phyloP scores from a whole-genome alignment of 257 asterid species.

The Solanum microdontum region DNA sequence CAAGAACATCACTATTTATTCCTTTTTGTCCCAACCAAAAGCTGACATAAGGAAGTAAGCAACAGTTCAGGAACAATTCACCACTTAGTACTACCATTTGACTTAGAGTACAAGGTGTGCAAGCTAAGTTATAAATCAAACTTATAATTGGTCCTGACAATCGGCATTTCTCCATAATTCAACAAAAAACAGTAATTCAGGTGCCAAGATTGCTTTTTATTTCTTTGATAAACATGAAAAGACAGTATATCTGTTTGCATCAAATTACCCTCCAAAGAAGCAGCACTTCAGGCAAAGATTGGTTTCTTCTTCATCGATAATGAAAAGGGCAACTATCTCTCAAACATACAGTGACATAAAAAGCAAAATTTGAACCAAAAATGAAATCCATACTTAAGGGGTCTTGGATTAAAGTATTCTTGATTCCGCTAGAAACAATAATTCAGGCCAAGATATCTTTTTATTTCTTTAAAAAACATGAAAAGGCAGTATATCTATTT shows the following conservation, averaged over 20 bases:
- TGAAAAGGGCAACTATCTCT: neutral
- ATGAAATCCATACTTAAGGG: neutral
- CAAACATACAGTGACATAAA: neutral
- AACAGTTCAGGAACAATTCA: neutral
- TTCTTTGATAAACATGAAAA: neutral
- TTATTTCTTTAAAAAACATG: neutral
- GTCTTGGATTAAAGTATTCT: neutral
- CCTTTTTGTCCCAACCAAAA: neutral
- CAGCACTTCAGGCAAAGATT: neutral
- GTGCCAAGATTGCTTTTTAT: neutral
- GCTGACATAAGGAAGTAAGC: neutral
- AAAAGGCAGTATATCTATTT: neutral
- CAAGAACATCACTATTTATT: neutral
- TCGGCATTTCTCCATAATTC: neutral
- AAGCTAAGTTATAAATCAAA: neutral
- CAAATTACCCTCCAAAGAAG: neutral
- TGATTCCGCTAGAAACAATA: neutral
- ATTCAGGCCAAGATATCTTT: neutral
- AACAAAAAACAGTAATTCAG: neutral
- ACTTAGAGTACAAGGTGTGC: neutral
- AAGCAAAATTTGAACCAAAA: neutral
- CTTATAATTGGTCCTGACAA: neutral
- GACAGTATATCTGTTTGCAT: neutral
- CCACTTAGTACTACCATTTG: neutral
- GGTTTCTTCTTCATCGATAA: neutral